Evolutionary conservation across 2,329 filamentous ascomycete species (phyloP), one percentile per base, ranked within the genome.

Genomic region (Tolypocladium guangdongense): DNA sequence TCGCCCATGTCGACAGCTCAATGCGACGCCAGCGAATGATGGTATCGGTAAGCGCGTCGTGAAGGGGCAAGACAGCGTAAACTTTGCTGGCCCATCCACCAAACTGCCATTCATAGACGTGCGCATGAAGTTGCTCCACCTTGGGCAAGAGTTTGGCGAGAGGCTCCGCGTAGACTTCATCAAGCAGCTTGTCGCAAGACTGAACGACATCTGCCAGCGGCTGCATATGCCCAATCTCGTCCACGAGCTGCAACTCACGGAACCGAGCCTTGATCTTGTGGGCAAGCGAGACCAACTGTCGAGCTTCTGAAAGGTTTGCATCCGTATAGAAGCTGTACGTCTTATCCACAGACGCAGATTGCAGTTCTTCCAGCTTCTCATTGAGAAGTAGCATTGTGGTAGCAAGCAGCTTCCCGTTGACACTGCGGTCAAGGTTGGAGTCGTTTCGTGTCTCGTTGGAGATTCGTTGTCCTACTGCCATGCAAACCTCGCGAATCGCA

Each of bases 61-160:
- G 90, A 2, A 91, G 73, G 11, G 77, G 68, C 1, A 79, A 76
- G 2, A 86, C 87, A 11, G 82, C 86, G 66, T 88, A 88, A 38
- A 87, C 82, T 57, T 83, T 83, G 72, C 89, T 95, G 3, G 92
- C 91, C 69, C 96, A 91, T 43, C 87, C 84, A 36, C 82, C 82
- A 64, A 83, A 83, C 66, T 99, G 90, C 93, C 93, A 99, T 69
- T 97, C 90, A 58, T 96, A 86, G 49, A 99, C 81, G 59, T 86
- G 84, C 0, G 77, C 78, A 69, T 97, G 88, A 5, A 99, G 76
- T 58, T 92, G 90, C 68, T 99, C 95, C 3, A 93, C 78, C 64
- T 87, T 89, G 2, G 87, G 88, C 51, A 99, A 80, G 54, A 95
- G 83, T 62, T 87, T 91, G 1, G 90, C 90, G 5, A 99, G 75